Conservation (phyloP, 148 eudicot species). For the Chenopodium album region DNA sequence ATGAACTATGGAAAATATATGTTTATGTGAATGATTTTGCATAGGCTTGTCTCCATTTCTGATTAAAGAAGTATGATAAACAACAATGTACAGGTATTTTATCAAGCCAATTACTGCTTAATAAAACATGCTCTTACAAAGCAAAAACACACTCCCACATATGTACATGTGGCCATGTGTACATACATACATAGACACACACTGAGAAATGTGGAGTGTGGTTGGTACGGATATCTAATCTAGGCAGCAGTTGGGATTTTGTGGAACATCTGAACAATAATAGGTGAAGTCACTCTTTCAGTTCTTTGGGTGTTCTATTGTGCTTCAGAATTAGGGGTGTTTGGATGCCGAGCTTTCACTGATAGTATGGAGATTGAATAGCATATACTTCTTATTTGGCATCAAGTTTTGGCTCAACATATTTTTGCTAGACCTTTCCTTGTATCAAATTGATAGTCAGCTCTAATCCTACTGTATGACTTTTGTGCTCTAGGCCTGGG, state of each 20-base stretch:
- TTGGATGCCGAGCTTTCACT: background rate
- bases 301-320: background rate
- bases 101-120: background rate
- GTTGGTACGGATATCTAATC: background rate
- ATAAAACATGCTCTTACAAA: background rate
- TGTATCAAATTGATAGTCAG: background rate
- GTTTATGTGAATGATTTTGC: background rate
- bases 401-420: background rate
- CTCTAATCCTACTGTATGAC: background rate
- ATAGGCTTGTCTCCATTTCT: background rate
- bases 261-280: background rate
- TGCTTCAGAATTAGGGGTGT: background rate
- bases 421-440: background rate
- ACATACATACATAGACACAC: background rate
- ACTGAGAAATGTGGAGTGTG: background rate
- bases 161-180: background rate
- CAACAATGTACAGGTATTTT: background rate
- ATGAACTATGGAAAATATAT: too few species aligned
- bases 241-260: background rate
- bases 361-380: background rate
- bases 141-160: background rate
- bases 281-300: background rate
- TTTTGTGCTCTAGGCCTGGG: slow-evolving; percentile 73
- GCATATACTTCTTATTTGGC: background rate
- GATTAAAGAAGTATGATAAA: background rate